phyloP scores from a whole-genome alignment of 129 eudicot species.

The Artemisia tridentata region DNA sequence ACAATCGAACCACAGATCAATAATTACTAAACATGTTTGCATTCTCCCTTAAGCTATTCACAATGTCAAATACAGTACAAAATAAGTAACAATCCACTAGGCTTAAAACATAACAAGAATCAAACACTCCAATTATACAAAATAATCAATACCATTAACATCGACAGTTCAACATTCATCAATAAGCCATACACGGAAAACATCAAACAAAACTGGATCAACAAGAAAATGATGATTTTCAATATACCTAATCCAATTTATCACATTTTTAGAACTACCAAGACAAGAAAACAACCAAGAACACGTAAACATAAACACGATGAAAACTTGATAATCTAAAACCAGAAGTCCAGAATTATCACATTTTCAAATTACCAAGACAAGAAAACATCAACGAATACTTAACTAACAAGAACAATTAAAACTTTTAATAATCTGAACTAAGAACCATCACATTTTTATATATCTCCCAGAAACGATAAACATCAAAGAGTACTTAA shows the following conservation, averaged over 20 bases:
- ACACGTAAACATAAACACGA: not conserved
- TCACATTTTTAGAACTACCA: not conserved
- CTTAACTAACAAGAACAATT: too few species aligned
- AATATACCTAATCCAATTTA: not conserved
- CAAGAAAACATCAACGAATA: too few species aligned
- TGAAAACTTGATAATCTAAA: too few species aligned
- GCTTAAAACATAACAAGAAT: not conserved
- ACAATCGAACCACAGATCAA: slow-evolving; percentile 3
- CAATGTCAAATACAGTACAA: slow-evolving; percentile 15
- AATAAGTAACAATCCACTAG: slow-evolving; percentile 22
- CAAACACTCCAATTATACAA: slow-evolving; percentile 6
- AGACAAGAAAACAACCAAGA: not conserved
- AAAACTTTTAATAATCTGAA: too few species aligned
- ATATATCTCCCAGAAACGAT: too few species aligned
- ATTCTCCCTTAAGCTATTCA: slow-evolving; percentile 5
- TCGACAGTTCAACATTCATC: not conserved
- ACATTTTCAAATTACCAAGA: too few species aligned
- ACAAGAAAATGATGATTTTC: slow-evolving; percentile 4
- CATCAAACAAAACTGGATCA: not conserved
- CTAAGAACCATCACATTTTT: too few species aligned
- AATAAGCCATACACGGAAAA: not conserved
- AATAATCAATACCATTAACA: not conserved
- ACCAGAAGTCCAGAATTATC: too few species aligned
- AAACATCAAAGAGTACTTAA: too few species aligned
- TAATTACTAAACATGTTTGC: slow-evolving; percentile 12